Percentiles rank a stretch among this genome's conserved stretches.
Conservation (phyloP, 2,329 filamentous ascomycete genomes). For the Penicillium frequentans region DNA sequence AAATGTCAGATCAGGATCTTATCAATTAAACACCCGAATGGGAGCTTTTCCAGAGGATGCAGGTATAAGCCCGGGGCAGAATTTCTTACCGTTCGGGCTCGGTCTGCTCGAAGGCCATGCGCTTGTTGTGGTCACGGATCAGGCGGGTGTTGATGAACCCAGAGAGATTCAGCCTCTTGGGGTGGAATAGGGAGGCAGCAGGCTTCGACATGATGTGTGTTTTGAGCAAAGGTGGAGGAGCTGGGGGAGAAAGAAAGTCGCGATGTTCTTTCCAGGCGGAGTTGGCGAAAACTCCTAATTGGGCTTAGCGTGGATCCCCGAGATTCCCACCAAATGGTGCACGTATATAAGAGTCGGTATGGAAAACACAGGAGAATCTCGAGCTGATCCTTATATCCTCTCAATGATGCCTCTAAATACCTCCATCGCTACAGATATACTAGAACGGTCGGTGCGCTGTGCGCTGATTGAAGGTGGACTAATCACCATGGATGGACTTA, state of each 20-base stretch:
- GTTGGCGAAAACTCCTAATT: constrained; percentile 27
- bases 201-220: constrained; percentile 17
- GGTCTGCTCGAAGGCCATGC: constrained; percentile 81
- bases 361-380: background rate
- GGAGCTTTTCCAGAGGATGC: background rate
- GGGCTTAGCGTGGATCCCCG: constrained; percentile 23
- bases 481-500: background rate
- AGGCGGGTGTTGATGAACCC: constrained; percentile 83
- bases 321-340: background rate
- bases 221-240: constrained; percentile 2
- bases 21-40: background rate
- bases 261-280: constrained; percentile 15
- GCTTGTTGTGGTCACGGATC: constrained; percentile 94
- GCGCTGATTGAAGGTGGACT: background rate
- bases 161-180: constrained; percentile 86
- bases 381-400: background rate
- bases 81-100: constrained; percentile 77
- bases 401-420: background rate
- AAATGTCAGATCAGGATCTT: background rate
- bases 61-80: background rate
- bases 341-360: background rate
- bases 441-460: background rate
- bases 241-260: constrained; percentile 12
- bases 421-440: background rate
- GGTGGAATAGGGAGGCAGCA: constrained; percentile 72